These are phyloP conservation scores for Cardamine resedifolia DNA, from an alignment of 345 rosid species.

Conservation along the genomic window DNA sequence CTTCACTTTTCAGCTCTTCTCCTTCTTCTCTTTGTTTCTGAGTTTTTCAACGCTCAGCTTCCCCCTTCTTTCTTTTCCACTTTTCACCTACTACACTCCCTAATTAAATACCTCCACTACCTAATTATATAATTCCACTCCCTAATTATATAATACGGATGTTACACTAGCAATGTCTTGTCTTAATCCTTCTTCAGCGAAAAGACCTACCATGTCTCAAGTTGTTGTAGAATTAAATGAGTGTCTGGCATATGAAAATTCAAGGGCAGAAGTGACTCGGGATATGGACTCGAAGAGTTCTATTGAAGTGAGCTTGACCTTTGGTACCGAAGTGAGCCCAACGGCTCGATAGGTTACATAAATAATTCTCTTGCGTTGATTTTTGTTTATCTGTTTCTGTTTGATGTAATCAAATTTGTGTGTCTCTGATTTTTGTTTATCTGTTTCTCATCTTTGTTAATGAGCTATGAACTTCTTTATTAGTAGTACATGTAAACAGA, in stretches of 20 bases:
- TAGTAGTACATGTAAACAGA: neutral
- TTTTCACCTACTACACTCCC: too few relatives aligned
- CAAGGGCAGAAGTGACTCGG: neutral
- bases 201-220: slow-evolving; percentile 31
- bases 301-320: slow-evolving; percentile 28
- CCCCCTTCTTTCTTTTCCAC: too few relatives aligned
- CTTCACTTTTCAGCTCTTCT: too few relatives aligned
- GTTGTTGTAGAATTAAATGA: slow-evolving; percentile 30
- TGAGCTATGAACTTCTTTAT: neutral
- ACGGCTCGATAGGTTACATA: neutral
- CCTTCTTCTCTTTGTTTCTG: too few relatives aligned
- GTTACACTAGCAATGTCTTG: slow-evolving; percentile 36
- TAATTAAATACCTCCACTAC: too few relatives aligned
- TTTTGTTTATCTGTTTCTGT: neutral
- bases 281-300: slow-evolving; percentile 27
- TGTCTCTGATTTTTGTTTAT: neutral
- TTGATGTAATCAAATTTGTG: neutral
- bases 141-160: too few relatives aligned
- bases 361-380: neutral
- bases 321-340: slow-evolving; percentile 15
- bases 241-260: slow-evolving; percentile 22
- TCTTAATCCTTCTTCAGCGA: slow-evolving; percentile 20
- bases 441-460: neutral
- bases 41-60: too few relatives aligned
- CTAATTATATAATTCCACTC: too few relatives aligned